Percentiles rank a stretch among this genome's conserved stretches.
Evolutionary conservation across 805 yeast species (phyloP).

Genomic region (Blastobotrys terrestris): DNA sequence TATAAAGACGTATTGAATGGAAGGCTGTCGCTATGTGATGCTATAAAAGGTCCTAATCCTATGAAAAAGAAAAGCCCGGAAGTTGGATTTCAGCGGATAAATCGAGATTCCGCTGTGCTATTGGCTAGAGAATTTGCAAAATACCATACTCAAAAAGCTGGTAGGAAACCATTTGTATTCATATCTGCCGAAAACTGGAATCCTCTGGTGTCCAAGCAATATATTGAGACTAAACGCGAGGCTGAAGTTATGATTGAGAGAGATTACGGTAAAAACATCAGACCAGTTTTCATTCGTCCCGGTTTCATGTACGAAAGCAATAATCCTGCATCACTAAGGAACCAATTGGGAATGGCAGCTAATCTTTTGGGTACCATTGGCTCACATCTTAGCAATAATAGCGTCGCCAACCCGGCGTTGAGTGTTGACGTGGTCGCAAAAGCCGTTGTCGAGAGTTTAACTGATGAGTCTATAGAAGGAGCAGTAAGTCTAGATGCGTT

Average conservation of each 20-base stretch:
- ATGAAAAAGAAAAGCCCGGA: constrained; percentile 19
- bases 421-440: constrained; percentile 58
- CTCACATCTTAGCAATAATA: constrained; percentile 22
- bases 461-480: constrained; percentile 47
- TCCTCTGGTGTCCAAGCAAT: constrained; percentile 63
- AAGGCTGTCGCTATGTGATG: background rate
- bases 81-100: constrained; percentile 53
- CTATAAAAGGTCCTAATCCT: constrained; percentile 41
- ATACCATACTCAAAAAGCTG: constrained; percentile 15
- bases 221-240: constrained; percentile 66
- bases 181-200: constrained; percentile 73
- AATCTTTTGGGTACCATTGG: constrained; percentile 1
- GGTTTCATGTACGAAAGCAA: constrained; percentile 70
- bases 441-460: constrained; percentile 49
- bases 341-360: constrained; percentile 2
- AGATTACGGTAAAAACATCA: constrained; percentile 35
- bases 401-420: constrained; percentile 20
- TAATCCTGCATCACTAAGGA: constrained; percentile 3
- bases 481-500: constrained; percentile 49
- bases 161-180: constrained; percentile 49
- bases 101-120: constrained; percentile 60
- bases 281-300: constrained; percentile 68
- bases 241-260: constrained; percentile 55
- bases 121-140: constrained; percentile 51
- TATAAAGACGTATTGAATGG: constrained; percentile 46